A percentile compares a stretch with the other conserved stretches of the same genome.
phyloP scores from a whole-genome alignment of 768 basidiomycete genomes.

The Rhizopogon rudus region DNA sequence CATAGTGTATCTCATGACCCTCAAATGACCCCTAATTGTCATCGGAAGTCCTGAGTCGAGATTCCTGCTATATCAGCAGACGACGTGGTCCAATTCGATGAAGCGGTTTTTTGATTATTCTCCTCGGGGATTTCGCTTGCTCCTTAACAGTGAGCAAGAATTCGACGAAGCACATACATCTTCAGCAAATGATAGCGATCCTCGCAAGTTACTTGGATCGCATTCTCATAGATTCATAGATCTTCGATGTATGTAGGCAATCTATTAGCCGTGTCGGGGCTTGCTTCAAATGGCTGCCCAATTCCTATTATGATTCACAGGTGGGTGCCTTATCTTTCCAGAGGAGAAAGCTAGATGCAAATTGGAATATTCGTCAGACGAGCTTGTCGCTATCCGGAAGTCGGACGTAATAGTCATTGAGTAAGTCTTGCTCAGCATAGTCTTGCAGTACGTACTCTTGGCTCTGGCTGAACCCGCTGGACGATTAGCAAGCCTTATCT shows the following conservation, averaged over 20 bases:
- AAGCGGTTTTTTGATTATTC: conserved; percentile 14
- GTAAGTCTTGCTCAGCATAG: conserved; percentile 46
- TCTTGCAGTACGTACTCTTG: conserved; percentile 26
- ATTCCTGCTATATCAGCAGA: conserved; percentile 2
- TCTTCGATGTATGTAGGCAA: conserved; percentile 37
- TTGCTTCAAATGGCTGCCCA: conserved; percentile 46
- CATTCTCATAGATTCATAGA: too few relatives aligned
- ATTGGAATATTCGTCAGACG: conserved; percentile 6
- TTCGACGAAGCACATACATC: conserved; percentile 31
- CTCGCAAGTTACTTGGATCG: conserved; percentile 32
- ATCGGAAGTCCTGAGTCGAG: conserved; percentile 28
- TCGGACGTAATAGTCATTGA: conserved; percentile 46
- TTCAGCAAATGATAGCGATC: conserved; percentile 40
- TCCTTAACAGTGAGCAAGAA: conserved; percentile 39
- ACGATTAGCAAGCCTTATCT: conserved; percentile 27
- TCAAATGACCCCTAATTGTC: conserved; percentile 29
- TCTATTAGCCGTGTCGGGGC: conserved; percentile 39
- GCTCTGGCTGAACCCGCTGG: conserved; percentile 37
- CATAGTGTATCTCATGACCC: background rate
- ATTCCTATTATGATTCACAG: conserved; percentile 41
- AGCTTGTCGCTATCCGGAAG: conserved; percentile 16
- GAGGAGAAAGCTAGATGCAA: background rate
- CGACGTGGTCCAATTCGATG: conserved; percentile 10
- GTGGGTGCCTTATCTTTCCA: too few relatives aligned
- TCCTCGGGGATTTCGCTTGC: conserved; percentile 18